Evolutionary conservation across 768 basidiomycete genomes (phyloP).

Genomic region (Russula abietina): DNA sequence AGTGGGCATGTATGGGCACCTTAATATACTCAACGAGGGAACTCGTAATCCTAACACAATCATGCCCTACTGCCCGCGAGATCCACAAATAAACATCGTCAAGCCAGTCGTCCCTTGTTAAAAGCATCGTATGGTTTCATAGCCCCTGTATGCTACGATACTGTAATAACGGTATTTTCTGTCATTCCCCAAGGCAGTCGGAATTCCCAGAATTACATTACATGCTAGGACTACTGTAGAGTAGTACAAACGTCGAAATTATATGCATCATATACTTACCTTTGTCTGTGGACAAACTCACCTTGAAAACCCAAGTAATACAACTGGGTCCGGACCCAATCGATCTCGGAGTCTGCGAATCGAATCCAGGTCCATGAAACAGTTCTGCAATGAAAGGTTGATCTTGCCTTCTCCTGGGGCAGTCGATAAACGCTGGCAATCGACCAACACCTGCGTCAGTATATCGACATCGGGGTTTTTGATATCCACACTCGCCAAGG

Average conservation of each 20-base stretch:
- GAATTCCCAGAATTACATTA: background rate
- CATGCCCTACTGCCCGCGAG: background rate
- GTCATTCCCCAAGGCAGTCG: background rate
- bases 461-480: background rate
- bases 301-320: background rate
- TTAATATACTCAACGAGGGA: background rate
- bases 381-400: conserved; percentile 1
- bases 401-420: background rate
- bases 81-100: no score
- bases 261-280: background rate
- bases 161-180: background rate
- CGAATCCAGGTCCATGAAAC: background rate
- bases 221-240: background rate
- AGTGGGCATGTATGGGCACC: background rate
- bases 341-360: conserved; percentile 2
- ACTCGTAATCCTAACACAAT: background rate
- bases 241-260: background rate
- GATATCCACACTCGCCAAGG: background rate
- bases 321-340: conserved; percentile 1
- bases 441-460: conserved; percentile 1
- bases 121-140: no score
- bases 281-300: background rate
- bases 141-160: background rate
- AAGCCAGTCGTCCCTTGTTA: no score
- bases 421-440: background rate